Base-by-base conservation (phyloP, 192 early-diverging fungal genomes). In the Coemansia sp. region DNA sequence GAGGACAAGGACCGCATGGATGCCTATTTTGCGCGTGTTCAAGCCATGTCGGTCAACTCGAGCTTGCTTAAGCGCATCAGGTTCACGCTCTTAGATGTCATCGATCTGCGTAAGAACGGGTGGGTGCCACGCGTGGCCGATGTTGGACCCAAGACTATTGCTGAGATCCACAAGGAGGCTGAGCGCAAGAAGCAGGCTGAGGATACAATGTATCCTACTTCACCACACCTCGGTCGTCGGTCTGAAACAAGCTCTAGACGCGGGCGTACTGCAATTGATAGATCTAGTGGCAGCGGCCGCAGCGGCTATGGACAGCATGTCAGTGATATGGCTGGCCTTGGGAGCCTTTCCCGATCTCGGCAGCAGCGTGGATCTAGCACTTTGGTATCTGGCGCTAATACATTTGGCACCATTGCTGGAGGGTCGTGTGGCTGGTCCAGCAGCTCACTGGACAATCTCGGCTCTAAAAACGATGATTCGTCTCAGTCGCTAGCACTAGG, bases 1-100 rank as follows among this genome's bases (percentile, higher is more conserved):
- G 45, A 53, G 23, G 63, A 67, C 59, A 64, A 69, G 67, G 60
- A 58, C 24, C 78, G 86, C 59, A 89, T 99, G 86, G 91, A 98
- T 63, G 70, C 76, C 6, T 97, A 93, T 84, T 95, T 99, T 78
- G 63, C 55, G n/a, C 85, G 93, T 21, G 90, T 99, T 84, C 62
- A 79, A 50, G 86, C 88, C 42, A 84, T 99, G 82, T 79, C 86
- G 3, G 84, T 78, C 33, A 90, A 88, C 75, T 65, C 71, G 57
- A 84, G 81, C 58, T 82, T 98, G 28, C 77, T 84, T 33, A 90
- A 91, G 53, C 92, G 97, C 85, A 94, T 95, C 71, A 89, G 94
- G 31, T 99, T 98, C 72, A 92, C 93, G 91, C 72, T 99, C 34
- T 63, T 82, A 74, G 95, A 96, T 63, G 77, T 97, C 21, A 88